A percentile compares a stretch with the other conserved stretches of the same genome.
phyloP scores from a whole-genome alignment of 2,329 filamentous ascomycete species.

The Penicillium sp. region DNA sequence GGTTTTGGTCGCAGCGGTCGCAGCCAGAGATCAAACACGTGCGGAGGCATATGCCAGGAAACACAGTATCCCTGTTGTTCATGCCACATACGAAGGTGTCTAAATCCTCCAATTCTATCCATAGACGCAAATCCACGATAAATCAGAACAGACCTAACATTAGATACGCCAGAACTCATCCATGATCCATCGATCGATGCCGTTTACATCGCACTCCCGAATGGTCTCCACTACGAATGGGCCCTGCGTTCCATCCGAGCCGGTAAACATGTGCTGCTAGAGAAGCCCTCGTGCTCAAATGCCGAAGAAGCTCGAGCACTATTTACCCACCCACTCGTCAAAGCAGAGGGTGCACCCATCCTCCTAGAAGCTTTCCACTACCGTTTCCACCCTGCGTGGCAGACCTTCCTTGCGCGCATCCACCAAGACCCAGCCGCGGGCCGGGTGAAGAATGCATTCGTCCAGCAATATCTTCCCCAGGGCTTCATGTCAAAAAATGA shows the following conservation, averaged over 20 bases:
- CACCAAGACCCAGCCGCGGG: conserved; percentile 17
- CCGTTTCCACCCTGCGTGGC: conserved; percentile 53
- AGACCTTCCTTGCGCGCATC: conserved; percentile 33
- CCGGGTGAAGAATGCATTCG: conserved; percentile 39
- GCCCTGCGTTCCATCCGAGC: conserved; percentile 48
- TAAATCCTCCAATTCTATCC: conserved; percentile 10
- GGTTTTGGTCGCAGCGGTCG: conserved; percentile 54
- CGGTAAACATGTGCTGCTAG: conserved; percentile 57
- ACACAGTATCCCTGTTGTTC: conserved; percentile 52
- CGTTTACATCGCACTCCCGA: conserved; percentile 53
- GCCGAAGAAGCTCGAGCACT: conserved; percentile 46
- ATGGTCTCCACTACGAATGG: conserved; percentile 47
- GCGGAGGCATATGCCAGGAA: conserved; percentile 54
- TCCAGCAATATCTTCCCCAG: conserved; percentile 34
- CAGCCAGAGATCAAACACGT: conserved; percentile 50
- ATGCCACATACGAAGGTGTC: conserved; percentile 50
- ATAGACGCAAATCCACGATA: background rate
- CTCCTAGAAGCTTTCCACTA: conserved; percentile 56
- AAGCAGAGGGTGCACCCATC: conserved; percentile 41
- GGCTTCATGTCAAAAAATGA: conserved; percentile 39
- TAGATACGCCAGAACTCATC: conserved; percentile 15
- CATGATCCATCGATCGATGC: conserved; percentile 33
- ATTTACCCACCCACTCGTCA: conserved; percentile 40
- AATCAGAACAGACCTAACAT: background rate
- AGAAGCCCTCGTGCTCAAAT: conserved; percentile 55